Evolutionary conservation across 202 grass and related monocot genomes (phyloP).

Genomic region (Cymbopogon flexuosus): DNA sequence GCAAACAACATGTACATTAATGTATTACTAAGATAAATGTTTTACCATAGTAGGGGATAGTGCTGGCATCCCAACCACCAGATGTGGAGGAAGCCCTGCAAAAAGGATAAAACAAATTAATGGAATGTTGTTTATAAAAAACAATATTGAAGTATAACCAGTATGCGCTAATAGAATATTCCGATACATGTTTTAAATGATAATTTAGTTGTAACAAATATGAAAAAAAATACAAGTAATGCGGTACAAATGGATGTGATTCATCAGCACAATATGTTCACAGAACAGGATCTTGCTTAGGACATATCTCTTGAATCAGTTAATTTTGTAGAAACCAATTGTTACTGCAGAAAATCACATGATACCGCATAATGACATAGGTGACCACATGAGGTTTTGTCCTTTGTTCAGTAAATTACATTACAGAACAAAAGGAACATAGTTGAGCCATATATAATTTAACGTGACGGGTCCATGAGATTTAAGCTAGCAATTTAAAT

Average conservation of each 20-base stretch:
- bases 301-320: background rate
- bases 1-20: background rate
- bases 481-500: background rate
- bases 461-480: background rate
- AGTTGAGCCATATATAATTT: conserved; percentile 6
- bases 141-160: background rate
- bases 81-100: conserved; percentile 65
- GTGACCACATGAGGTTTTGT: background rate
- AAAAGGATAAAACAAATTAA: conserved; percentile 25
- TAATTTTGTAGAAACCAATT: background rate
- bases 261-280: background rate
- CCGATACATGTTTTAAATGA: background rate
- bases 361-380: background rate
- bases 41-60: conserved; percentile 92
- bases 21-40: conserved; percentile 8
- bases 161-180: background rate
- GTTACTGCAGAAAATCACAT: background rate
- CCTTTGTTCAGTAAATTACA: background rate
- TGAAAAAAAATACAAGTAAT: conserved; percentile 3
- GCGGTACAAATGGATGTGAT: conserved; percentile 16
- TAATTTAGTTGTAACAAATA: background rate
- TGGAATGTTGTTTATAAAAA: background rate
- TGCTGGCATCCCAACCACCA: conserved; percentile 89
- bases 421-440: conserved; percentile 19
- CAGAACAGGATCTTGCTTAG: background rate